A percentile compares a stretch with the other conserved stretches of the same genome.
phyloP scores from a whole-genome alignment of 2,329 filamentous ascomycete species.

The Ilyonectria robusta region DNA sequence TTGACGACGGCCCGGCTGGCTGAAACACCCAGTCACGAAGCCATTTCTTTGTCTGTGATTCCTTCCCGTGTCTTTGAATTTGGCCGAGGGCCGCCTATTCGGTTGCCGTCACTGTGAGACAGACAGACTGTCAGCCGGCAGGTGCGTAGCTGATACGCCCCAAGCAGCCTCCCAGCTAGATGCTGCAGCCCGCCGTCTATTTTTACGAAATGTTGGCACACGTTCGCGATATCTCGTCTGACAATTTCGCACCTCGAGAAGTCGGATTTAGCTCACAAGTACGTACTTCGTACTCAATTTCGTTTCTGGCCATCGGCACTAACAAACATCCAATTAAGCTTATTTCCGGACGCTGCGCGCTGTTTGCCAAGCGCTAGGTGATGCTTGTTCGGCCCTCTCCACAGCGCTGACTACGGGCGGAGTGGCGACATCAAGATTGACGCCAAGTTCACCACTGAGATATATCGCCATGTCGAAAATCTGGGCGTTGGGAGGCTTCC shows the following conservation, averaged over 20 bases:
- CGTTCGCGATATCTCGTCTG: not conserved
- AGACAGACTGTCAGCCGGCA: not conserved
- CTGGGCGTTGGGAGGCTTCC: not conserved
- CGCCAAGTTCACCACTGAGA: not conserved
- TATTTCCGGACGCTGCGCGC: constrained; percentile 20
- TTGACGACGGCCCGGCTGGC: not conserved
- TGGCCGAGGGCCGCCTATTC: not conserved
- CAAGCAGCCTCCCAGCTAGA: not conserved
- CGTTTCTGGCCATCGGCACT: constrained; percentile 20
- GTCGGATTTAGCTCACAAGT: constrained; percentile 25
- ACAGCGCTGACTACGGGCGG: not conserved
- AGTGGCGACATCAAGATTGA: not conserved
- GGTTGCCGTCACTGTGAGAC: not conserved
- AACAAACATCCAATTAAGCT: constrained; percentile 28
- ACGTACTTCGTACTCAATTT: not conserved
- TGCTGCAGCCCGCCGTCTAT: not conserved
- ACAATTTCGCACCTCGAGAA: not conserved
- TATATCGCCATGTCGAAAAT: not conserved
- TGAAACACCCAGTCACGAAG: not conserved
- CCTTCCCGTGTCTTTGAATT: constrained; percentile 1
- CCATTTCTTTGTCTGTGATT: not conserved
- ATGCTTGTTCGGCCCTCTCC: not conserved
- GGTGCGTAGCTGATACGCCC: not conserved
- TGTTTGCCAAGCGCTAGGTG: not conserved
- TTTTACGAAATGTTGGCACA: not conserved